Base-by-base conservation (phyloP, 306 rosid genomes). In the Ormosia emarginata region DNA sequence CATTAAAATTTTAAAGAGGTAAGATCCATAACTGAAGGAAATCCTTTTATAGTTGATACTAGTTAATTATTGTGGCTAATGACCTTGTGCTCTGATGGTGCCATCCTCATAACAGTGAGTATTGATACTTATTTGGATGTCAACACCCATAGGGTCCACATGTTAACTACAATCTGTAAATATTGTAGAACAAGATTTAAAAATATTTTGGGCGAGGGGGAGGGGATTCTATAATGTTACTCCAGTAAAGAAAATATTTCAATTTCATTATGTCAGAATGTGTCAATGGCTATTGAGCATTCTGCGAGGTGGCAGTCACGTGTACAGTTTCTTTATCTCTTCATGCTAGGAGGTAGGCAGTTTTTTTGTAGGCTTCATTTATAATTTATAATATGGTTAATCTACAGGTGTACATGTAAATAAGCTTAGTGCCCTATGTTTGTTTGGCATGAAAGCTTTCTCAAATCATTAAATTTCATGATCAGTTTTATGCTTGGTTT, bases 401-500 rank as follows among this genome's bases (percentile, higher is more conserved):
- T 71, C 40, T 65, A 53, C 55, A 64, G 68, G 57, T 32, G 55
- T 37, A 29, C 44, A 30, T 14, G 47, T 11, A 77, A 8, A 59
- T 64, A 65, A 40, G 33, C 17, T 56, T 46, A 32, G 58, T 44
- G 4, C 32, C 34, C 24, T 53, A 32, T 40, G 56, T 47, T 44
- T 61, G 59, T 67, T 75, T 76, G 55, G 33, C 32, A 53, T n/a
- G 3, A 12, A 69, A 70, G 53, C 64, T 61, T 37, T 61, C 77
- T 55, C 75, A 29, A 37, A 65, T 75, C 11, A 29, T 72, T 77
- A 63, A 71, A 49, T 81, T 71, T 71, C 18, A 33, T 44, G 46
- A 39, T 79, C 61, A 43, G 24, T 46, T 80, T 67, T 33, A 52
- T 80, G 70, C 43, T 30, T 77, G 46, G 13, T 72, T 78, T 41